phyloP scores from a whole-genome alignment of 2,329 filamentous ascomycete species.

The Herpomyces periplanetae region DNA sequence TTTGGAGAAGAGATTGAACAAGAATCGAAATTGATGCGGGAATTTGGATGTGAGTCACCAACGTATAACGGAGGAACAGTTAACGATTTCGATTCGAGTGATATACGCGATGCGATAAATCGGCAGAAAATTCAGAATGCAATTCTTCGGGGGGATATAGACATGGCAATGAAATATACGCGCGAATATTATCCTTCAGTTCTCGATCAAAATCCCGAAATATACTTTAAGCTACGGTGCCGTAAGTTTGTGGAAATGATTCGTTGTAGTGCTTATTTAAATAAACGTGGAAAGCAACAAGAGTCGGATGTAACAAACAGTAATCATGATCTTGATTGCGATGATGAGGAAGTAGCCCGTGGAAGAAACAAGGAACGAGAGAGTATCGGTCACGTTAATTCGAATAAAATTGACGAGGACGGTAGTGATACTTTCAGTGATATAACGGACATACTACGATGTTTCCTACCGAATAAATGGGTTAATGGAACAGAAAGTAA shows the following conservation, averaged over 20 bases:
- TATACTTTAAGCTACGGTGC: conserved; percentile 56
- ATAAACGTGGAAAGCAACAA: conserved; percentile 12
- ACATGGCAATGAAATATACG: conserved; percentile 48
- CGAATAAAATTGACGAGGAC: conserved; percentile 7
- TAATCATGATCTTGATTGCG: conserved; percentile 3
- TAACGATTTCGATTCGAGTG: conserved; percentile 22
- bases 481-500: conserved; percentile 8
- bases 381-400: conserved; percentile 8
- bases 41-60: conserved; percentile 14
- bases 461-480: conserved; percentile 8
- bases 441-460: conserved; percentile 19
- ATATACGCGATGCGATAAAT: conserved; percentile 53
- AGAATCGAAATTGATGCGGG: conserved; percentile 27
- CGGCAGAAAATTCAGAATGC: conserved; percentile 54
- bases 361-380: conserved; percentile 3
- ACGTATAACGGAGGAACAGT: conserved; percentile 7
- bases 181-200: conserved; percentile 40
- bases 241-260: conserved; percentile 91
- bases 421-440: conserved; percentile 11
- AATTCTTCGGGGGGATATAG: conserved; percentile 67
- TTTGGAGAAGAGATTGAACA: conserved; percentile 44
- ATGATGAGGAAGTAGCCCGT: conserved; percentile 1
- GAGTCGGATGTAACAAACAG: conserved; percentile 5
- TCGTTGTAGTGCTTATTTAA: conserved; percentile 24
- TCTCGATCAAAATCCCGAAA: conserved; percentile 34